A percentile compares a stretch with the other conserved stretches of the same genome.
Evolutionary conservation across 495 filamentous ascomycete genomes (phyloP).

Genomic region (Penicillium lividum): DNA sequence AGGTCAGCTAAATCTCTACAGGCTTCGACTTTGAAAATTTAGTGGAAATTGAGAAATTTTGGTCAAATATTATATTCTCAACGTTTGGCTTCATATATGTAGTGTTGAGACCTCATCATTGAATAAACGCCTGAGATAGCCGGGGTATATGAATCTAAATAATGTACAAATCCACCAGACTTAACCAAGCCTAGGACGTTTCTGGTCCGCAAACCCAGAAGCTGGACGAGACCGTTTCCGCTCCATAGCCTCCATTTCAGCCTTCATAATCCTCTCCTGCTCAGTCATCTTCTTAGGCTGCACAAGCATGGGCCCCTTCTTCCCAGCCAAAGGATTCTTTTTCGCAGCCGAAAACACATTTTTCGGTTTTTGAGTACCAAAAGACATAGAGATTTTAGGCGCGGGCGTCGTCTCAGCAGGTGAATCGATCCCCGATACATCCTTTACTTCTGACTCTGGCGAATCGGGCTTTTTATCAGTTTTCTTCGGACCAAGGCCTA

Average conservation of each 20-base stretch:
- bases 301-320: slow-evolving; percentile 59
- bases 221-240: slow-evolving; percentile 55
- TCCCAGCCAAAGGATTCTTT: slow-evolving; percentile 65
- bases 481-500: slow-evolving; percentile 54
- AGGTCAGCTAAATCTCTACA: no score
- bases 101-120: no score
- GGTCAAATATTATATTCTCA: no score
- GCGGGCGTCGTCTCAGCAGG: slow-evolving; percentile 24
- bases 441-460: slow-evolving; percentile 25
- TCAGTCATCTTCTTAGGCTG: slow-evolving; percentile 80
- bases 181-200: slow-evolving; percentile 32
- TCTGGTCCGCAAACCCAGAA: slow-evolving; percentile 34
- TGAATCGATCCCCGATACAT: slow-evolving; percentile 21
- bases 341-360: slow-evolving; percentile 72
- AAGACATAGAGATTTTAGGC: slow-evolving; percentile 58
- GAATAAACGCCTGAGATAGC: no score
- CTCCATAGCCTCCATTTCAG: slow-evolving; percentile 70
- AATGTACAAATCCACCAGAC: neutral
- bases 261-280: slow-evolving; percentile 88
- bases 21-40: no score
- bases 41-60: no score
- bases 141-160: neutral
- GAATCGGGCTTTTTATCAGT: slow-evolving; percentile 23
- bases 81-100: no score
- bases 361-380: slow-evolving; percentile 64